Conservation (phyloP, 306 rosid species). For the Trifolium repens region DNA sequence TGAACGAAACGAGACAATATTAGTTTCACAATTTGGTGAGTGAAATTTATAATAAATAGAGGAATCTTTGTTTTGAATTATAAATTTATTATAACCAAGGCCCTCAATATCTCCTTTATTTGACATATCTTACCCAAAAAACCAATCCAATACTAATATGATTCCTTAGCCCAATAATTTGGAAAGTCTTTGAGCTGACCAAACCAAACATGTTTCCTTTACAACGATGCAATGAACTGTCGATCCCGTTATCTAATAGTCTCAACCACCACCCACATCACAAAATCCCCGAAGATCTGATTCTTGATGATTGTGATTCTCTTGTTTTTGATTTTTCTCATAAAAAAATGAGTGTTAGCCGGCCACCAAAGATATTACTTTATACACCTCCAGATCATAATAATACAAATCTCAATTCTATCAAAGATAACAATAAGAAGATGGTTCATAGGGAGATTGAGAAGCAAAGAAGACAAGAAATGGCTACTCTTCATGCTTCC, state of each 20-base stretch:
- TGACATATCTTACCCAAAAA: not conserved
- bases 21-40: too few relatives aligned
- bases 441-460: conserved; percentile 68
- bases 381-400: not conserved
- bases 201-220: conserved; percentile 61
- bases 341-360: conserved; percentile 5
- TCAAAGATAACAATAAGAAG: conserved; percentile 47
- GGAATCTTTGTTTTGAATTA: not conserved
- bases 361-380: conserved; percentile 3
- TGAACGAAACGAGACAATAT: too few relatives aligned
- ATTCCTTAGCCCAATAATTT: conserved; percentile 27
- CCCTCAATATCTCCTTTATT: not conserved
- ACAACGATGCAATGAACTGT: conserved; percentile 69
- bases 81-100: not conserved
- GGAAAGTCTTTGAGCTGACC: conserved; percentile 33
- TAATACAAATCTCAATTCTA: not conserved
- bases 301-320: conserved; percentile 47
- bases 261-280: conserved; percentile 49
- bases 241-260: conserved; percentile 54
- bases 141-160: not conserved
- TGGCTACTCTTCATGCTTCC: conserved; percentile 62
- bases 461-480: conserved; percentile 74
- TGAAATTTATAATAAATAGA: too few relatives aligned
- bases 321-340: conserved; percentile 24
- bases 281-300: conserved; percentile 57